These are phyloP conservation scores for Nepenthes alata DNA, from an alignment of 179 eudicot genomes.

Conservation along the genomic window DNA sequence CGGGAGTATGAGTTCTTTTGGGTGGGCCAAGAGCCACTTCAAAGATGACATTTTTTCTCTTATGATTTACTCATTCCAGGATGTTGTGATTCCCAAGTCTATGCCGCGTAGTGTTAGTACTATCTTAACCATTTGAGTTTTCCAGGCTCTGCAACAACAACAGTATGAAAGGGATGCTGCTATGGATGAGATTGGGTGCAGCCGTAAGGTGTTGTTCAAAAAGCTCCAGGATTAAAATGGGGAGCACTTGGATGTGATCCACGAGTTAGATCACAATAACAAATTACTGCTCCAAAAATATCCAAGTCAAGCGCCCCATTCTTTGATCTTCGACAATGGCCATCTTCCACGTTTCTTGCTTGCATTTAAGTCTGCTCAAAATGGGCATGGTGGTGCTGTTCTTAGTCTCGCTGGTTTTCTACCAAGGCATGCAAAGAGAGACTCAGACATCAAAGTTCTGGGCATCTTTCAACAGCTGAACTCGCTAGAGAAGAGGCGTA, in stretches of 20 bases:
- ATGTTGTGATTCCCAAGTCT: too few species aligned
- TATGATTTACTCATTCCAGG: too few species aligned
- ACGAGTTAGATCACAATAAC: conserved; percentile 53
- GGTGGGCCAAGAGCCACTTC: too few species aligned
- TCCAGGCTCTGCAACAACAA: conserved; percentile 63
- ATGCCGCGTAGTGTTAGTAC: too few species aligned
- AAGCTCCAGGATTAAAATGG: conserved; percentile 71
- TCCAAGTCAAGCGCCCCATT: conserved; percentile 33
- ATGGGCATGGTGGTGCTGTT: conserved; percentile 20
- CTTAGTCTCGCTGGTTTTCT: too few species aligned
- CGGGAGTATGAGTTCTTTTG: too few species aligned
- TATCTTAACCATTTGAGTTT: too few species aligned
- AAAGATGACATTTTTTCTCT: too few species aligned
- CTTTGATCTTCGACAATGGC: conserved; percentile 25
- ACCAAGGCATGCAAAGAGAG: too few species aligned
- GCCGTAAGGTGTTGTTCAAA: conserved; percentile 63
- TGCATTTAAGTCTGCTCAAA: conserved; percentile 31
- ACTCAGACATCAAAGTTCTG: too few species aligned
- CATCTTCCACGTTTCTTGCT: conserved; percentile 24
- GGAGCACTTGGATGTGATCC: conserved; percentile 56
- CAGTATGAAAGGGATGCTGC: conserved; percentile 76
- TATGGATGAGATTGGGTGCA: conserved; percentile 57
- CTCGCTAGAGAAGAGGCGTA: too few species aligned
- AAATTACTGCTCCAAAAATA: conserved; percentile 79
- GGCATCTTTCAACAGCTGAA: too few species aligned